phyloP scores from a whole-genome alignment of 306 rosid genomes.

The Astragalus membranaceus region DNA sequence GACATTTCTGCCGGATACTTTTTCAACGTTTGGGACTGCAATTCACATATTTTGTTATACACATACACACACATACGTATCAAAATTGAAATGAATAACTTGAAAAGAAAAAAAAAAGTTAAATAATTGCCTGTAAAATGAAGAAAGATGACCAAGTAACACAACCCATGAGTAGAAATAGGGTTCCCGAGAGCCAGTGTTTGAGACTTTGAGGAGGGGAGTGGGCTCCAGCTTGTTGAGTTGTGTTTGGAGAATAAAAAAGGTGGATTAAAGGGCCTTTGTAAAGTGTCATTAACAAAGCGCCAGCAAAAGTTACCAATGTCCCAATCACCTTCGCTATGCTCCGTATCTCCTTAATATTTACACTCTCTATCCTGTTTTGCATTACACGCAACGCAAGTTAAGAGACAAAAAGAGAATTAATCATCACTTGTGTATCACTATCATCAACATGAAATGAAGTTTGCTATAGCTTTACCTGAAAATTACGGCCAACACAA shows the following conservation, averaged over 20 bases:
- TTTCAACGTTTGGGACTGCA: conserved; percentile 56
- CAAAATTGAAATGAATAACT: background rate
- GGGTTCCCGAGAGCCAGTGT: conserved; percentile 33
- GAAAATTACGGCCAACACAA: conserved; percentile 45
- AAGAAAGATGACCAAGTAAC: conserved; percentile 33
- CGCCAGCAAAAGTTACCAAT: conserved; percentile 48
- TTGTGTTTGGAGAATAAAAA: conserved; percentile 24
- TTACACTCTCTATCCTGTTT: conserved; percentile 33
- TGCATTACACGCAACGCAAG: background rate
- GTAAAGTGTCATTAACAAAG: conserved; percentile 59
- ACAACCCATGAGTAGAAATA: conserved; percentile 31
- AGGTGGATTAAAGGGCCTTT: conserved; percentile 60
- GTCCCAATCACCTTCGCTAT: conserved; percentile 62
- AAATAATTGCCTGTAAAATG: conserved; percentile 31
- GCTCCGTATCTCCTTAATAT: conserved; percentile 39
- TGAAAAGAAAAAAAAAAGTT: background rate
- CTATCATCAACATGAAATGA: background rate
- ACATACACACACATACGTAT: background rate
- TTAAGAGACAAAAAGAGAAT: too few species aligned
- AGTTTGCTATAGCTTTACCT: conserved; percentile 26
- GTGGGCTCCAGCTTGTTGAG: conserved; percentile 8
- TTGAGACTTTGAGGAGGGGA: background rate
- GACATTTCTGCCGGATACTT: conserved; percentile 60
- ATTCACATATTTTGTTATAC: background rate
- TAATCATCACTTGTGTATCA: too few species aligned